Base-by-base conservation (phyloP, 2,329 filamentous ascomycete species). In the Claviceps fusiformis region DNA sequence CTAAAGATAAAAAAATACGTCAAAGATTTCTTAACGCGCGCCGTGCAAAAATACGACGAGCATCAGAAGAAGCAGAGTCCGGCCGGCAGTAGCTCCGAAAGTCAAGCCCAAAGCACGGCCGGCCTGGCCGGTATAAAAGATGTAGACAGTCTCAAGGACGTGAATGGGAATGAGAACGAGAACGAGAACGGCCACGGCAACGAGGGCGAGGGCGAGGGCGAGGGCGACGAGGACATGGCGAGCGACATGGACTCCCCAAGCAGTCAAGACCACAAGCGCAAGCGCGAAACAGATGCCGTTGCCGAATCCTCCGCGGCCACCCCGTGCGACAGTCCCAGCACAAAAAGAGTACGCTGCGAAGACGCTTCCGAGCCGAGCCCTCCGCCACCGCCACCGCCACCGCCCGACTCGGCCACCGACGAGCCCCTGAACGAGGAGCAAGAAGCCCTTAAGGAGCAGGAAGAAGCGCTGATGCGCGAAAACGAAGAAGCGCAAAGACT, bases 21-120 rank as follows among this genome's bases (percentile, higher is more conserved):
- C 56, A 85, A 87, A 59, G 85, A 90, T 52, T 97, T 86, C 68
- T 85, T 96, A 64, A 88, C 95, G 57, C 91, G 89, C 65, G 91
- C 89, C 0, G 83, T 92, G 2, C 75, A 78, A 55, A 95, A 95
- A 71, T 89, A 86, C 60, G 72, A 69, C 41, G 82, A 78, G 58
- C 79, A 83, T 59, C 83, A 91, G 60, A 82, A 82, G 67, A 79
- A 79, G 58, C 86, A 58, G 15, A 54, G 48, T 1, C 41, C 59
- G 5, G 50, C 55, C 4, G 57, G 46, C n/a, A 52, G 44, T 10
- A 33, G 49, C 17, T 43, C 41, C 9, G 33, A 33, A 50, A 52
- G 31, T 50, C 48, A 19, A 59, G 51, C 15, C 53, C 49, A n/a
- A 9, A 9, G n/a, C 52, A 47, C 35, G n/a, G 31, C 52, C 19